Evolutionary conservation across 306 rosid species (phyloP).

Genomic region (Vigna mungo): DNA sequence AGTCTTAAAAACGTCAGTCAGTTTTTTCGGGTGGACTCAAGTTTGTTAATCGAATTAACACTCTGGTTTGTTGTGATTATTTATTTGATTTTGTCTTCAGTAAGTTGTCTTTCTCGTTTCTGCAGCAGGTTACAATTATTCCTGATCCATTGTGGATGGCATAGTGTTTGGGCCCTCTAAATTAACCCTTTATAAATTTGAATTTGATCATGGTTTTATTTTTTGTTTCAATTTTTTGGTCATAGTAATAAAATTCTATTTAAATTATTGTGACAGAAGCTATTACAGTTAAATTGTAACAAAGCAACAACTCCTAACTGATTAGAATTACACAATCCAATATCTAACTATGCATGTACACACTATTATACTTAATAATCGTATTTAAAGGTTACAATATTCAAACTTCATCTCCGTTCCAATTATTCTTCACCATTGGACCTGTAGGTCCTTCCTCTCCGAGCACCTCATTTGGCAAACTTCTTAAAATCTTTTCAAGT

Average conservation of each 20-base stretch:
- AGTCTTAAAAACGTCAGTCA: not conserved
- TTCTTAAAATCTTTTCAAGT: conserved; percentile 40
- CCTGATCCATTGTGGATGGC: too few species aligned
- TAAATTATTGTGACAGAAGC: too few species aligned
- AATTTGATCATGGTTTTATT: too few species aligned
- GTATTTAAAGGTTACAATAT: not conserved
- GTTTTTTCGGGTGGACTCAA: not conserved
- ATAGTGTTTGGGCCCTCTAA: too few species aligned
- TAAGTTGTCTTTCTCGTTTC: not conserved
- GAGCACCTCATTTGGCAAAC: conserved; percentile 64
- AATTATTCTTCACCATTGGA: conserved; percentile 70
- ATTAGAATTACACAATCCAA: not conserved
- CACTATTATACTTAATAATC: not conserved
- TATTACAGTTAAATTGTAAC: not conserved
- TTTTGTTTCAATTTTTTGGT: too few species aligned
- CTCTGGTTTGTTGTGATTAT: not conserved
- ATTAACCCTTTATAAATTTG: too few species aligned
- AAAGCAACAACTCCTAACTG: not conserved
- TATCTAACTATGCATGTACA: not conserved
- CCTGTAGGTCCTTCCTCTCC: conserved; percentile 91
- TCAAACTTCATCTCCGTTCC: conserved; percentile 76
- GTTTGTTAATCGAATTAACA: conserved; percentile 23
- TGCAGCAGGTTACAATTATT: not conserved
- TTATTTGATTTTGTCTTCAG: not conserved
- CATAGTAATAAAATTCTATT: too few species aligned